These are phyloP conservation scores for Thermothielavioides terrestris DNA, from an alignment of 495 filamentous ascomycete genomes.

Conservation along the genomic window DNA sequence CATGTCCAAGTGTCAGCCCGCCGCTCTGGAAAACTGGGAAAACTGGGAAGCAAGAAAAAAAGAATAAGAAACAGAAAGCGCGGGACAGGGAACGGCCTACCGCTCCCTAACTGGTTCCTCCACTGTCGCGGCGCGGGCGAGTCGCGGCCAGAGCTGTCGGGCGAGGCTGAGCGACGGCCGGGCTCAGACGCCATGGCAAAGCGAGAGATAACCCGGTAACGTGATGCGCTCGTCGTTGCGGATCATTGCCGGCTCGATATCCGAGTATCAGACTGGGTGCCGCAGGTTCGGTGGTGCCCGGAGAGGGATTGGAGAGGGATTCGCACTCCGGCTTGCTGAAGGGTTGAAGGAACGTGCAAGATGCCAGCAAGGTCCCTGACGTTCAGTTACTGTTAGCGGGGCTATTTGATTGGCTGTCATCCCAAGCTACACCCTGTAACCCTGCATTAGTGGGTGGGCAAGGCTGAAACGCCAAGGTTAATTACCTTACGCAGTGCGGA, in stretches of 20 bases:
- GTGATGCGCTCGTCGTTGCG: conserved; percentile 2
- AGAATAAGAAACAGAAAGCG: neutral
- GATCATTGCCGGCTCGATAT: conserved; percentile 21
- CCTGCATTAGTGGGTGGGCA: conserved; percentile 4
- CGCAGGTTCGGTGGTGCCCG: neutral
- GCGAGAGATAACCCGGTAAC: conserved; percentile 14
- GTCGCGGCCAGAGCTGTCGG: conserved; percentile 67
- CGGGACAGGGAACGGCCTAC: too few species aligned
- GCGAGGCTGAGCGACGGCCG: conserved; percentile 59
- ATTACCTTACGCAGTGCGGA: too few species aligned
- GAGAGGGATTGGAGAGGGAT: neutral
- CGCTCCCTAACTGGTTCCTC: conserved; percentile 44
- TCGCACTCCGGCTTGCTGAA: too few species aligned
- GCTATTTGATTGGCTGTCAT: conserved; percentile 5
- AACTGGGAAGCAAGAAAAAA: neutral
- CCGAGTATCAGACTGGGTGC: neutral
- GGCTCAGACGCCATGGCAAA: conserved; percentile 62
- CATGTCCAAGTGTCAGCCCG: neutral
- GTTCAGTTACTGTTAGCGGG: neutral
- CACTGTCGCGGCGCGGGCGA: conserved; percentile 57
- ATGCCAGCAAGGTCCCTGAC: too few species aligned
- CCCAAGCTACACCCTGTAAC: conserved; percentile 1
- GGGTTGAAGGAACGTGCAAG: too few species aligned
- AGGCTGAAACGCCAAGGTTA: conserved; percentile 12
- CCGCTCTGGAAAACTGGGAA: conserved; percentile 9